A percentile compares a stretch with the other conserved stretches of the same genome.
phyloP scores from a whole-genome alignment of 2,329 filamentous ascomycete species.

The Neoarthrinium moseri region DNA sequence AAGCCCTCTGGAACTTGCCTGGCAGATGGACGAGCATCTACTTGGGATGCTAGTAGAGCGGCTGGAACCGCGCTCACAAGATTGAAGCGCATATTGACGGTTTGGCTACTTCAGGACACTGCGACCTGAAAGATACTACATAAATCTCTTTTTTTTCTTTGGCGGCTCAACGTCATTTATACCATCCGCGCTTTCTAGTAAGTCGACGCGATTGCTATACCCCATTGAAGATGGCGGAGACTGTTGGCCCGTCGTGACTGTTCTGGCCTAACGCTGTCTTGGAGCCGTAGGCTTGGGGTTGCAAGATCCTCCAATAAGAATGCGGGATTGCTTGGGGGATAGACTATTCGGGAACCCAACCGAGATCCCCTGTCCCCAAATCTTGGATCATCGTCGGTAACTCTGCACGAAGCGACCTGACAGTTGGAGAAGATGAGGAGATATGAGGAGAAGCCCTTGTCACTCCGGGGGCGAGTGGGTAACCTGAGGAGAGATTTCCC shows the following conservation, averaged over 20 bases:
- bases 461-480: too few relatives aligned
- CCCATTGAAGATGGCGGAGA: not conserved
- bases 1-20: conserved; percentile 33
- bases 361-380: not conserved
- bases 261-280: not conserved
- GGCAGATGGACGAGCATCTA: not conserved
- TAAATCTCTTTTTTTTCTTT: not conserved
- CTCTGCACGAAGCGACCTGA: too few relatives aligned
- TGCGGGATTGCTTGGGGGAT: not conserved
- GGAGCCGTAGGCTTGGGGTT: not conserved
- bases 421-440: too few relatives aligned
- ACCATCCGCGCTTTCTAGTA: not conserved
- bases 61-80: not conserved
- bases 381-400: not conserved
- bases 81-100: not conserved
- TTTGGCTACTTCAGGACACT: not conserved
- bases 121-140: too few relatives aligned
- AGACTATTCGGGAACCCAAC: conserved; percentile 2
- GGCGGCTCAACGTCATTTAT: not conserved
- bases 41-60: not conserved
- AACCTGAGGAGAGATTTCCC: too few relatives aligned
- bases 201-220: not conserved
- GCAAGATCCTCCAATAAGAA: conserved; percentile 5
- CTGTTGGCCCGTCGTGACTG: not conserved
- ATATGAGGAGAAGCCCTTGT: too few relatives aligned